Percentiles rank a stretch among this genome's conserved stretches.
These are phyloP conservation scores for Ogataea siamensis DNA, from an alignment of 805 yeast species.

Conservation along the genomic window DNA sequence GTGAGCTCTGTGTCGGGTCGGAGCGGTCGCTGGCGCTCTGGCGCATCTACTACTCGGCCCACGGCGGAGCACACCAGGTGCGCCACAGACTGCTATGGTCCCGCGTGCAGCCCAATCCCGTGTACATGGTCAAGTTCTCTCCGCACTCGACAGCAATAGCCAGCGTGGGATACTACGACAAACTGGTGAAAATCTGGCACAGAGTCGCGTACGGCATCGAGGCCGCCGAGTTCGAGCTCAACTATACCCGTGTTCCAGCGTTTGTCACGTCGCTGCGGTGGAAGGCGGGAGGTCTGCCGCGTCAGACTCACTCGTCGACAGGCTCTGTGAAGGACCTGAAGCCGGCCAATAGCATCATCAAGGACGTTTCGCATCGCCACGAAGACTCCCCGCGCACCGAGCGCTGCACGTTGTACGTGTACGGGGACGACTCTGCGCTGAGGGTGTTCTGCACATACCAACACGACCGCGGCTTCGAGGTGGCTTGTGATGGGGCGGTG, in stretches of 20 bases:
- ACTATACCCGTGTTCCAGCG: constrained; percentile 63
- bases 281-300: constrained; percentile 35
- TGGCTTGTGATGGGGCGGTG: constrained; percentile 55
- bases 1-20: constrained; percentile 65
- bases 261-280: constrained; percentile 58
- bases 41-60: constrained; percentile 37
- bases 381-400: constrained; percentile 22
- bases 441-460: constrained; percentile 71
- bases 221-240: constrained; percentile 62
- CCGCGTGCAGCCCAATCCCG: constrained; percentile 58
- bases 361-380: constrained; percentile 6
- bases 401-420: constrained; percentile 59
- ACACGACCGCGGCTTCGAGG: constrained; percentile 52
- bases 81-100: constrained; percentile 41
- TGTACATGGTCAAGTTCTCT: constrained; percentile 55
- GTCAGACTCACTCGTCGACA: constrained; percentile 9
- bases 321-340: constrained; percentile 22
- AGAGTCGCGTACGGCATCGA: constrained; percentile 66
- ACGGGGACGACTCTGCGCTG: constrained; percentile 56
- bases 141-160: constrained; percentile 70
- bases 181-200: constrained; percentile 74
- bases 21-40: constrained; percentile 49
- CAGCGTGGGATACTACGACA: constrained; percentile 60
- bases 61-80: constrained; percentile 19
- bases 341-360: constrained; percentile 31